Base-by-base conservation (phyloP, 306 rosid genomes). In the Trichosanthes cucumerina region DNA sequence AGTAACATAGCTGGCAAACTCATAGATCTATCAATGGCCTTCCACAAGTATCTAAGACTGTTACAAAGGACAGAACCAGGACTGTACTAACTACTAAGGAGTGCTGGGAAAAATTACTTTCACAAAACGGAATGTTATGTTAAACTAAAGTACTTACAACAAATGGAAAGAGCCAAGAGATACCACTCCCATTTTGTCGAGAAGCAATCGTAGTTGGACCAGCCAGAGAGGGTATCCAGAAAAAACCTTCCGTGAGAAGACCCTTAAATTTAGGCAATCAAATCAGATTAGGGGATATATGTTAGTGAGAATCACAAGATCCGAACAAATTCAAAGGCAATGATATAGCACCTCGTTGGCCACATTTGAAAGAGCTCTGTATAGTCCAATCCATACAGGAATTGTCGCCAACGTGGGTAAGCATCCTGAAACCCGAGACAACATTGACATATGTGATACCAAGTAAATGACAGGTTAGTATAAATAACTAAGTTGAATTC, bases 211-310 rank as follows among this genome's bases (percentile, higher is more conserved):
- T 90, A 75, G 98, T 96, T 62, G 99, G 99, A 81, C 97, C 99
- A 81, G 99, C 94, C 81, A 96, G 90, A 68, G 97, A 92, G 80
- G 99, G 99, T 86, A 96, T 93, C 99, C 99, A 96, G 87, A 96
- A 96, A 86, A 96, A 96, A 65, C 99, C 99, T 84, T 96, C 99
- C 7, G 90, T 86, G 31, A 96, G 98, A 57, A 96, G 98, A 21
- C 99, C 99, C 99, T 96, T 66, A 28, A 79, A 28, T 83, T 83
- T 63, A 34, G 49, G 75, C 49, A 78, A 41, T 75, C 41, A 58
- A 81, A 84, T 82, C 43, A 83, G 82, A 80, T 66, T 7, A 64
- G 78, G 78, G 58, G 7, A 8, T 36, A 79, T 14, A 13, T 11
- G 31, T 63, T 47, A 58, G 23, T 46, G 36, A 8, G 43, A 56